Percentiles rank a stretch among this genome's conserved stretches.
phyloP scores from a whole-genome alignment of 441 rosid genomes.

The Adansonia gregorii region DNA sequence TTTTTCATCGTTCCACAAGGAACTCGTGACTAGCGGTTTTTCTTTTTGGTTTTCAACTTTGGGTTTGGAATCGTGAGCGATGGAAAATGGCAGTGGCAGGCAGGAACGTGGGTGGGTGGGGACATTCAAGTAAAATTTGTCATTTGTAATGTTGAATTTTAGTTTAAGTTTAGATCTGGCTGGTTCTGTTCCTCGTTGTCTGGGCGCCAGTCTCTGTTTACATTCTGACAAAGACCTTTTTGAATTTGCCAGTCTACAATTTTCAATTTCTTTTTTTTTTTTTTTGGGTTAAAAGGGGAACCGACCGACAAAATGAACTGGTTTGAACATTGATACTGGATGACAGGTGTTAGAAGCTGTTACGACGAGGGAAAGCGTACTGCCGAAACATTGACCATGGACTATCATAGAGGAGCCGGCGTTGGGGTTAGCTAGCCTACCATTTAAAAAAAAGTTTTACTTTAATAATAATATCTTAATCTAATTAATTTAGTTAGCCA shows the following conservation, averaged over 20 bases:
- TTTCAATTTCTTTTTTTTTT: too few species aligned
- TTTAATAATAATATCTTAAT: background rate
- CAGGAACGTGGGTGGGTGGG: background rate
- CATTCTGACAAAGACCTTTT: background rate
- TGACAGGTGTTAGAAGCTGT: slow-evolving; percentile 92
- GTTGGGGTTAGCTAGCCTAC: slow-evolving; percentile 58
- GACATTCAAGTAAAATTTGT: background rate
- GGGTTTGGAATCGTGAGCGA: background rate
- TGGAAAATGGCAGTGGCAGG: background rate
- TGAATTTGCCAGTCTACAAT: too few species aligned
- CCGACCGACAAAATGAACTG: background rate
- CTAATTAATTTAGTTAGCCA: background rate
- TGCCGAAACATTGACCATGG: slow-evolving; percentile 95
- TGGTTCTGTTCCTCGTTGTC: background rate
- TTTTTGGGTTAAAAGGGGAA: background rate
- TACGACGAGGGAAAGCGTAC: slow-evolving; percentile 96
- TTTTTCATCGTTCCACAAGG: background rate
- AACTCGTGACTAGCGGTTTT: slow-evolving; percentile 24
- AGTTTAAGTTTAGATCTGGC: slow-evolving; percentile 7
- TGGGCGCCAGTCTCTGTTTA: background rate
- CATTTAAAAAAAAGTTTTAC: too few species aligned
- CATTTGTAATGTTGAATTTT: background rate
- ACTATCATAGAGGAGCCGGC: slow-evolving; percentile 83
- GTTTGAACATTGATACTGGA: background rate
- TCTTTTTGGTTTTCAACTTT: background rate